Evolutionary conservation across 352 stramenopile species (phyloP).

Genomic region (Pythium aquatile): DNA sequence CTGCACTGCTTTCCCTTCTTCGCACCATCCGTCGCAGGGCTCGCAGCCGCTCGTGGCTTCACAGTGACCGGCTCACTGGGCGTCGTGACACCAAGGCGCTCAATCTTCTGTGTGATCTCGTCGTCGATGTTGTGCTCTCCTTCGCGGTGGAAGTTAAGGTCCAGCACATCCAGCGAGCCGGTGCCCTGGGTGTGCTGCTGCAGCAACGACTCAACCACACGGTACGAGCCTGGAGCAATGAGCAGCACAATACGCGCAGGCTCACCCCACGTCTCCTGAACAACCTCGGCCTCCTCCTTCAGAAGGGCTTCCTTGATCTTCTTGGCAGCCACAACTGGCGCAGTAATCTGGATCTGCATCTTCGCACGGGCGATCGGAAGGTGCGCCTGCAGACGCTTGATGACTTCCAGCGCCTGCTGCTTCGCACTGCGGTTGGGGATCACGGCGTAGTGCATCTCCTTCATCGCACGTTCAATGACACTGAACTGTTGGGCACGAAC

Average conservation of each 20-base stretch:
- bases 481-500: slow-evolving; percentile 53
- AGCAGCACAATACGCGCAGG: slow-evolving; percentile 63
- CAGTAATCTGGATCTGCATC: slow-evolving; percentile 93
- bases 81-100: slow-evolving; percentile 51
- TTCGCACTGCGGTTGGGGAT: slow-evolving; percentile 95
- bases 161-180: slow-evolving; percentile 90
- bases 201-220: slow-evolving; percentile 68
- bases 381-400: slow-evolving; percentile 91
- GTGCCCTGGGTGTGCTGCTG: slow-evolving; percentile 47
- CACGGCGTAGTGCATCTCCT: slow-evolving; percentile 94
- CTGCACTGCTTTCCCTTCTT: slow-evolving; percentile 80
- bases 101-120: slow-evolving; percentile 88
- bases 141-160: slow-evolving; percentile 91
- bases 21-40: slow-evolving; percentile 16
- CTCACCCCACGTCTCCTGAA: slow-evolving; percentile 62
- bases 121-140: slow-evolving; percentile 90
- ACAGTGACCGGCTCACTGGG: slow-evolving; percentile 18
- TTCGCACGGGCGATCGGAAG: slow-evolving; percentile 96
- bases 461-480: slow-evolving; percentile 97
- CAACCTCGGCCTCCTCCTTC: slow-evolving; percentile 62
- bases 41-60: neutral
- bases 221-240: slow-evolving; percentile 76
- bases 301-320: slow-evolving; percentile 59
- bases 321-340: slow-evolving; percentile 42
- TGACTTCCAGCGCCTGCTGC: slow-evolving; percentile 96